A percentile compares a stretch with the other conserved stretches of the same genome.
Evolutionary conservation across 352 stramenopile genomes (phyloP).

Genomic region (Phytophthora pinifolia): DNA sequence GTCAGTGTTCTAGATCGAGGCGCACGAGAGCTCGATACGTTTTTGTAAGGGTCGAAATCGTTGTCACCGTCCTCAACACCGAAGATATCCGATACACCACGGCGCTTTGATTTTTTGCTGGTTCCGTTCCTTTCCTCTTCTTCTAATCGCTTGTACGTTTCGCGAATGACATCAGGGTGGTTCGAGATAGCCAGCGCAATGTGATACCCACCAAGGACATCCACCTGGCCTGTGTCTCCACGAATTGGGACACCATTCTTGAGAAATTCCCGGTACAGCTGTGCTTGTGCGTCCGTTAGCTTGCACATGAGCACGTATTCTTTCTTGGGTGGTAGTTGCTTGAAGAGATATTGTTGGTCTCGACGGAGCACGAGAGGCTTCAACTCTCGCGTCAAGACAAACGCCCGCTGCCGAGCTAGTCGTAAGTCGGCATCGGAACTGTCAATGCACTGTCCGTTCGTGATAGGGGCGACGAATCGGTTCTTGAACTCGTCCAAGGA

Average conservation of each 20-base stretch:
- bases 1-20: background rate
- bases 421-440: slow-evolving; percentile 68
- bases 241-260: slow-evolving; percentile 59
- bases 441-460: slow-evolving; percentile 85
- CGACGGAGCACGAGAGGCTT: slow-evolving; percentile 83
- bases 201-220: slow-evolving; percentile 85
- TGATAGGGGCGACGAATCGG: slow-evolving; percentile 88
- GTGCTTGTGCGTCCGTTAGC: slow-evolving; percentile 68
- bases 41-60: slow-evolving; percentile 43
- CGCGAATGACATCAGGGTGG: slow-evolving; percentile 80
- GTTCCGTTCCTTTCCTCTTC: slow-evolving; percentile 46
- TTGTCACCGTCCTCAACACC: slow-evolving; percentile 58
- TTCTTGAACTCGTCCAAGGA: slow-evolving; percentile 90
- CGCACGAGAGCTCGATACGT: slow-evolving; percentile 7
- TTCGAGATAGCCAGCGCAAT: slow-evolving; percentile 89
- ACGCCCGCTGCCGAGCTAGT: slow-evolving; percentile 72
- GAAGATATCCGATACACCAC: slow-evolving; percentile 31
- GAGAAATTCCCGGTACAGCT: slow-evolving; percentile 78
- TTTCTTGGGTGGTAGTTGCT: slow-evolving; percentile 85
- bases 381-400: slow-evolving; percentile 80
- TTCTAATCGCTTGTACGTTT: slow-evolving; percentile 68
- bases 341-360: slow-evolving; percentile 84
- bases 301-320: slow-evolving; percentile 88
- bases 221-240: slow-evolving; percentile 49
- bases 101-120: slow-evolving; percentile 32